Evolutionary conservation across 208 protist genomes (phyloP), one percentile per base, ranked within the genome.

Genomic region (Leishmania guyanensis): DNA sequence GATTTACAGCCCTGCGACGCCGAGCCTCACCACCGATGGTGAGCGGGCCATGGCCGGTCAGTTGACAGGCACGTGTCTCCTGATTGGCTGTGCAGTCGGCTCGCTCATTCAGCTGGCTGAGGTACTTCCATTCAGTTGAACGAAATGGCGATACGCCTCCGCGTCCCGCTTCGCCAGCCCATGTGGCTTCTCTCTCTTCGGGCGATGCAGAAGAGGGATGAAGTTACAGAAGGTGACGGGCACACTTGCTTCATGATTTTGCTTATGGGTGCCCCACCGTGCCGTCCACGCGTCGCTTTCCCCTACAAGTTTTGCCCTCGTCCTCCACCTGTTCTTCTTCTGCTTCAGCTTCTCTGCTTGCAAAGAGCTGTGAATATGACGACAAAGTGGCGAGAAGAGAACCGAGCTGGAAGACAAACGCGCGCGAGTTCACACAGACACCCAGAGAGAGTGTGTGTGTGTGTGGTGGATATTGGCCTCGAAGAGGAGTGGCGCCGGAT

Each of bases 21-120:
- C 86, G 26, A 78, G 82, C 17, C 78, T 96, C 50, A 58, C 62
- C n/a, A 89, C 83, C 5, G 86, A 94, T 33, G 91, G 86, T 0
- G 88, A 94, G 83, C 82, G 89, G 16, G 90, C 90, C 46, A 78
- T 96, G 78, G 93, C 93, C 4, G 91, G 93, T 1, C 90, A 94
- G 81, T 77, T 87, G 14, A 90, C 84, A 39, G 36, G 36, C 36
- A 39, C 36, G 36, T 39, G 36, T 39, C 36, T 39, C 36, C 36
- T 39, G 0, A 39, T 39, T 39, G 36, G 36, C 36, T 39, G 36
- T 39, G 36, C 36, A 39, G 36, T 39, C 36, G 36, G 36, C 1
- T 94, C 91, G 4, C 88, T 96, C 26, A 58, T 96, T 26, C 90
- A 94, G 78, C 68, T 96, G 20, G 87, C 82, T n/a, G 81, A 89